Conservation (phyloP, 2,329 filamentous ascomycete species). For the Raffaelea deltoideospora region DNA sequence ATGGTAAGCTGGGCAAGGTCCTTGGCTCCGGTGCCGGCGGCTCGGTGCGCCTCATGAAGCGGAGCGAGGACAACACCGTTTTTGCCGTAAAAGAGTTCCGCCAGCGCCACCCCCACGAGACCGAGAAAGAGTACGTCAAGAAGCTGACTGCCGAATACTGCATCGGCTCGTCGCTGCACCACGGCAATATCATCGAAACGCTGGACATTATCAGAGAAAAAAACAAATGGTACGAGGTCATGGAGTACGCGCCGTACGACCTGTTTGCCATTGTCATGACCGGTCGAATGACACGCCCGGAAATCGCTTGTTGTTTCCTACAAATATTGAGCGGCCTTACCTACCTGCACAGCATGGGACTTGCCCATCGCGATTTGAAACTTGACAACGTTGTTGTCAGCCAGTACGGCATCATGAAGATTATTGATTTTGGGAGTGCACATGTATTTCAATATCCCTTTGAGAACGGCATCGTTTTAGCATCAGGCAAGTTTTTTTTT, state of each 20-base stretch:
- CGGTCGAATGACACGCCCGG: constrained; percentile 85
- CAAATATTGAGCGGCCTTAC: constrained; percentile 91
- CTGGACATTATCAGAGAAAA: constrained; percentile 93
- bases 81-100: constrained; percentile 98
- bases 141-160: constrained; percentile 98
- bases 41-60: constrained; percentile 86
- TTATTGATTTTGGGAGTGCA: constrained; percentile 96
- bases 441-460: constrained; percentile 97
- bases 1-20: constrained; percentile 89
- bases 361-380: constrained; percentile 91
- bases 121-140: constrained; percentile 90
- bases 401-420: constrained; percentile 94
- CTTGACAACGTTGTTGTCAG: constrained; percentile 97
- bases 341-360: constrained; percentile 86
- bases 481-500: constrained; percentile 47
- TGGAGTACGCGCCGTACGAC: constrained; percentile 96
- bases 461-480: constrained; percentile 70
- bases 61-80: constrained; percentile 78
- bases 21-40: constrained; percentile 88
- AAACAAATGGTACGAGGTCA: constrained; percentile 91
- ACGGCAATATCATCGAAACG: constrained; percentile 97
- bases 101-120: constrained; percentile 81
- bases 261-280: constrained; percentile 99
- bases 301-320: constrained; percentile 79
- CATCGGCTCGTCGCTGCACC: constrained; percentile 89